Evolutionary conservation across 495 filamentous ascomycete species (phyloP), one percentile per base, ranked within the genome.

Genomic region (Aspergillus wentii): DNA sequence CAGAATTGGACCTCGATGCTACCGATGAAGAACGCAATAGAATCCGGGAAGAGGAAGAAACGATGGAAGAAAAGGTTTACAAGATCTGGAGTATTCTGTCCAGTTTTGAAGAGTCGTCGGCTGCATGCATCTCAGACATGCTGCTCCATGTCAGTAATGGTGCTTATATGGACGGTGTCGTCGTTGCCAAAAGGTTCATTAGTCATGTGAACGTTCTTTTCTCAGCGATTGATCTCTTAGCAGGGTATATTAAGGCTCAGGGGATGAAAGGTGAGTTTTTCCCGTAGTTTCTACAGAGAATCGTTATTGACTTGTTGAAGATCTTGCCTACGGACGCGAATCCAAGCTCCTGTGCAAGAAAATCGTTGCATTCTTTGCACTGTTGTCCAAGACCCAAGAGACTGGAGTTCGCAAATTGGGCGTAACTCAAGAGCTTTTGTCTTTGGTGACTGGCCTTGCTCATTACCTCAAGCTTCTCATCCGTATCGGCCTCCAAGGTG

Each of bases 91-190:
- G 89, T 56, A 92, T 94, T 13, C 73, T 99, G 1, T 96, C 92
- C 5, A 85, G 86, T 10, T 99, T 96, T 49, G 94, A 99, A 57
- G 94, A 99, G 58, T 94, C 90, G 1, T 95, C 90, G 7, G 94
- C 94, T 9, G 89, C 89, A 13, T 97, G 94, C 65, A 99, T 99
- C 42, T 97, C 94, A 4, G 94, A 99, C 52, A 99, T 99, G 94
- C 83, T 99, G 18, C 74, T 99, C 30, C 90, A 99, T 59, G 94
- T 99, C 30, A 97, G 94, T 71, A 99, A 99, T 59, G 94, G 92
- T 5, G 88, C 86, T 9, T 97, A 95, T 62, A 70, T 95, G 35
- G 89, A 96, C 57, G 92, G 94, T 10, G 89, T 99, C 30, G 74
- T 95, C 48, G 85, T 94, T 27, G 94, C 94, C n/a, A 94, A 90